Percentiles rank a stretch among this genome's conserved stretches.
Conservation (phyloP, 2,329 filamentous ascomycete species). For the Xylogone sp. region DNA sequence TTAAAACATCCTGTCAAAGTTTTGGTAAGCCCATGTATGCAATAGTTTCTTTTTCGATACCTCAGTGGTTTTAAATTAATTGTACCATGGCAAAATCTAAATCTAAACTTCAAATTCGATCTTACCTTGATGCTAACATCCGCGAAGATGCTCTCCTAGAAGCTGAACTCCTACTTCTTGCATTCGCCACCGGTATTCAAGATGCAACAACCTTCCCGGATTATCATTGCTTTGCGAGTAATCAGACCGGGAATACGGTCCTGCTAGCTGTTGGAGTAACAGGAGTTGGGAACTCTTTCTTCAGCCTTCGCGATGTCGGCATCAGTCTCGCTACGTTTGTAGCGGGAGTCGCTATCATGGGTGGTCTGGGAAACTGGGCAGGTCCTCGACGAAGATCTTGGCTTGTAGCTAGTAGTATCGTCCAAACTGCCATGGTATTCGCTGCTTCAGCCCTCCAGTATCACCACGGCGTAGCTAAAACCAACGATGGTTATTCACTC, state of each 20-base stretch:
- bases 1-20: no score
- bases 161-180: slow-evolving; percentile 31
- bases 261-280: slow-evolving; percentile 30
- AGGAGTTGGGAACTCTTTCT: slow-evolving; percentile 31
- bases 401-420: slow-evolving; percentile 49
- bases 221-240: slow-evolving; percentile 57
- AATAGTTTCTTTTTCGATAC: no score
- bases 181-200: slow-evolving; percentile 28
- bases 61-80: no score
- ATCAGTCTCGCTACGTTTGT: slow-evolving; percentile 53
- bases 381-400: slow-evolving; percentile 48
- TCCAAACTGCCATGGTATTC: slow-evolving; percentile 54
- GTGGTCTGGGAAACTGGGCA: slow-evolving; percentile 51
- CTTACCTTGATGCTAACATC: background rate
- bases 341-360: slow-evolving; percentile 48
- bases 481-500: slow-evolving; percentile 34
- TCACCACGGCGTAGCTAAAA: slow-evolving; percentile 29
- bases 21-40: no score
- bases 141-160: background rate
- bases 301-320: slow-evolving; percentile 51
- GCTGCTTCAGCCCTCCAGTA: slow-evolving; percentile 47
- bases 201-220: slow-evolving; percentile 58
- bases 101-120: background rate
- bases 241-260: slow-evolving; percentile 63
- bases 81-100: background rate